Base-by-base conservation (phyloP, 1,139 yeast species). In the Protomyces arabidopsidicola region DNA sequence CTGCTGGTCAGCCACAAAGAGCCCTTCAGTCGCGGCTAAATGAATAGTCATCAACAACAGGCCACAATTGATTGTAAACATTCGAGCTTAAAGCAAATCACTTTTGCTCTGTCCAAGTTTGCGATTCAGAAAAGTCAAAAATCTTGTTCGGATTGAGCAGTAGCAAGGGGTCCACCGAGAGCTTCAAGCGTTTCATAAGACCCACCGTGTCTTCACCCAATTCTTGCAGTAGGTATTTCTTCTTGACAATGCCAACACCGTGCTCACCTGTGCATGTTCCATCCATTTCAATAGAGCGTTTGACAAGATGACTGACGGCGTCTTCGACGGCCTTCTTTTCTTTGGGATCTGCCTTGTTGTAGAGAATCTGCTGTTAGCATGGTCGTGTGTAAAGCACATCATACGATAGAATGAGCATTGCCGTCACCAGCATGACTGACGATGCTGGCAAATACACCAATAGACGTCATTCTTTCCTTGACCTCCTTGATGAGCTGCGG, bases 241-340 rank as follows among this genome's bases (percentile, higher is more conserved):
- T 79, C 74, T 89, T 89, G 64, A 96, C 96, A 63, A 85, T 81
- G 0, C 96, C 96, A 39, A 89, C 84, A 52, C 96, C 96, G 73
- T 89, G 96, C 71, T 89, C 96, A 57, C 96, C 96, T 0, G 96
- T 88, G 71, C 93, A 88, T 0, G 96, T 89, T 8, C 96, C 96
- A 45, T 88, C 95, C 18, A 81, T 79, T 5, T 75, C 81, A 31
- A 86, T 74, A 0, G 95, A 95, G 55, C 88, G 77, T 67, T 81
- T 77, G 12, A 87, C 89, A 87, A 88, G 85, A 65, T 82, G 80
- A 60, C 82, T 82, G 2, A 87, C 95, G 14, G 86, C 76, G 6
- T 75, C 74, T 62, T 81, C 79, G 35, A 84, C 87, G 53, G 73
- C 74, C 1, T 77, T 73, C 45, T 76, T 71, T 48, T 82, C 79